Percentiles rank a stretch among this genome's conserved stretches.
phyloP scores from a whole-genome alignment of 495 filamentous ascomycete genomes.

The Eremomyces bilateralis region DNA sequence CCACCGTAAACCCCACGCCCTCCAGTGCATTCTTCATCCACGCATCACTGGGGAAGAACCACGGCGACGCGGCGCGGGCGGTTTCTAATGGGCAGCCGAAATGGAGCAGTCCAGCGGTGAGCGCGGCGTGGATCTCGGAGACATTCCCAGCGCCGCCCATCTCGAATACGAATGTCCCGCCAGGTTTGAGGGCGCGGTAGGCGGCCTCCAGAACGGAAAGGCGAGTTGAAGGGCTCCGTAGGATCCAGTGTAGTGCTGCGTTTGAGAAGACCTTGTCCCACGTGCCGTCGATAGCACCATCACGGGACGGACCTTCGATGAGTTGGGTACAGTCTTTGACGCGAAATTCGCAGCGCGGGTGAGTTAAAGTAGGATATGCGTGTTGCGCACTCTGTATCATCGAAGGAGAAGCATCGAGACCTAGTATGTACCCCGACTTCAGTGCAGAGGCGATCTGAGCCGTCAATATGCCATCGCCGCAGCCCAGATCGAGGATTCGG shows the following conservation, averaged over 20 bases:
- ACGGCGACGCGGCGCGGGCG: conserved; percentile 33
- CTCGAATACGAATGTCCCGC: conserved; percentile 45
- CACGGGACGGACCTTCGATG: conserved; percentile 7
- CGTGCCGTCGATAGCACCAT: conserved; percentile 7
- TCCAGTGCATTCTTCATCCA: conserved; percentile 32
- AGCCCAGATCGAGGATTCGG: conserved; percentile 48
- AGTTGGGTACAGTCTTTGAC: conserved; percentile 28
- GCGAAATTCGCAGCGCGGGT: conserved; percentile 17
- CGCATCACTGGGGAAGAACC: conserved; percentile 50
- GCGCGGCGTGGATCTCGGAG: conserved; percentile 35
- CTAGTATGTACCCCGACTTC: conserved; percentile 26
- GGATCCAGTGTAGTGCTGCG: conserved; percentile 63
- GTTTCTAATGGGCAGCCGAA: conserved; percentile 28
- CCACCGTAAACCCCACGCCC: conserved; percentile 34
- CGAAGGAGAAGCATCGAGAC: conserved; percentile 39
- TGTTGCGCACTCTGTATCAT: conserved; percentile 38
- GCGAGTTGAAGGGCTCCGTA: conserved; percentile 23
- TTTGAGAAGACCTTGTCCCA: conserved; percentile 56
- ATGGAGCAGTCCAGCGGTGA: conserved; percentile 29
- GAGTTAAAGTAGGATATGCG: conserved; percentile 16
- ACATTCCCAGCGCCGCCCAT: conserved; percentile 56
- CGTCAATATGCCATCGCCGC: conserved; percentile 51
- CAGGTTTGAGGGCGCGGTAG: conserved; percentile 28
- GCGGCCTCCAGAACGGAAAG: conserved; percentile 23
- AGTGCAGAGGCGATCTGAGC: conserved; percentile 27